Evolutionary conservation across 2,329 filamentous ascomycete genomes (phyloP), one percentile per base, ranked within the genome.

Genomic region (Fusarium succisae): DNA sequence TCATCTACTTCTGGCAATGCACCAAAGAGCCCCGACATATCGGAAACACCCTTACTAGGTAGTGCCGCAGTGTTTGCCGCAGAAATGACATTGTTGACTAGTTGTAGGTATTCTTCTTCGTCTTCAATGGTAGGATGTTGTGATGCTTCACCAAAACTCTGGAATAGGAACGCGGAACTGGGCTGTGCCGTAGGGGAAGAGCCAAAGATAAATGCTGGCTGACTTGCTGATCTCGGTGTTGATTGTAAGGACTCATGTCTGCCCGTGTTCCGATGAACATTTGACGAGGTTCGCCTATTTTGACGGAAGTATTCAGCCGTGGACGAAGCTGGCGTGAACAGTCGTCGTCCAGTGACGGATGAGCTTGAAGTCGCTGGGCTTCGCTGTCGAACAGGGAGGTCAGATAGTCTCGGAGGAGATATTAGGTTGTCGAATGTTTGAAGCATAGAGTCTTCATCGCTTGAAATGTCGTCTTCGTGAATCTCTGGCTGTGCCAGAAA

Each of bases 191-290:
- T 44, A 13, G 70, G 50, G 3, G 69, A 69, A 24, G 74, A 66
- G 8, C 72, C 74, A n/a, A 76, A 76, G 20, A 76, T 24, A 51
- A 76, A 76, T 3, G 69, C 51, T 1, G 74, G 74, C 1, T 63
- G 65, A 12, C 30, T 65, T 1, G 47, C 30, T 37, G 61, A 26
- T 15, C n/a, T 47, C 7, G 44, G 15, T 1, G 50, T 30, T 6
- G 62, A 28, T 5, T 39, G 51, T 11, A n/a, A 12, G 4, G 50
- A 26, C 2, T 15, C 28, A 9, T 50, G 6, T 5, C 38, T 57
- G 5, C 38, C 47, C 1, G 37, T 8, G 5, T 61, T 50, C 2
- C 20, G 20, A 13, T 38, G 35, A n/a, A 18, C 15, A 14, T 10
- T 28, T 5, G 38, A 39, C 1, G 44, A 45, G 24, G 28, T 47